Evolutionary conservation across 1,139 yeast species (phyloP).

Genomic region (Blastobotrys apis): DNA sequence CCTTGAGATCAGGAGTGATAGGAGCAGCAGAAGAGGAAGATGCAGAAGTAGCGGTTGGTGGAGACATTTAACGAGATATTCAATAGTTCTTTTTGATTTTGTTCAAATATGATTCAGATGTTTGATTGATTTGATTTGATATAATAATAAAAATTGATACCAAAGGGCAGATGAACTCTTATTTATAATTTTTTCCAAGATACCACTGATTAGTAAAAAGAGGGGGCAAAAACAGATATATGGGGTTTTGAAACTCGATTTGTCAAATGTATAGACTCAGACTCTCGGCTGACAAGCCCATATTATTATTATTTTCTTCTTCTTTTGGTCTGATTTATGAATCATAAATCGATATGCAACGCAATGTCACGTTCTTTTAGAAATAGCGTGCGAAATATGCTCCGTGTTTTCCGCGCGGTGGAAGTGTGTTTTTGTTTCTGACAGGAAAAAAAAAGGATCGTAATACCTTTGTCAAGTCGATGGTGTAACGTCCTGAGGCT

Average conservation of each 20-base stretch:
- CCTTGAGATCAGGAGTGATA: slow-evolving; percentile 2
- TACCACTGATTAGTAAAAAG: background rate
- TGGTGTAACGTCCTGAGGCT: slow-evolving; percentile 2
- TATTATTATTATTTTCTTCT: background rate
- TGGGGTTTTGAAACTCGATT: too few species aligned
- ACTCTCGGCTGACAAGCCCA: too few species aligned
- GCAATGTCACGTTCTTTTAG: too few species aligned
- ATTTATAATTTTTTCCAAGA: slow-evolving; percentile 4
- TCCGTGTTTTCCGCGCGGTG: too few species aligned
- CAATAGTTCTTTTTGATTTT: background rate
- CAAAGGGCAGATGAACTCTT: background rate
- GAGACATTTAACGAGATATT: slow-evolving; percentile 9
- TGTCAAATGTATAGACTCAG: too few species aligned
- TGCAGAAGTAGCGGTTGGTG: slow-evolving; percentile 13
- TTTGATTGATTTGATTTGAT: background rate
- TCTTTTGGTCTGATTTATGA: background rate
- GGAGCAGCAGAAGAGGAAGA: slow-evolving; percentile 2
- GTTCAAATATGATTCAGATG: background rate
- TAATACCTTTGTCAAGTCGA: too few species aligned
- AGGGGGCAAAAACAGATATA: too few species aligned
- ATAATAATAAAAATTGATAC: background rate
- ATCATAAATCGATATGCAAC: background rate
- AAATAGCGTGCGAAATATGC: too few species aligned
- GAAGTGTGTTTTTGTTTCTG: too few species aligned
- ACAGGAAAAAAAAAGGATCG: too few species aligned